A percentile compares a stretch with the other conserved stretches of the same genome.
Conservation (phyloP, 345 rosid species). For the Melaleuca alternifolia region DNA sequence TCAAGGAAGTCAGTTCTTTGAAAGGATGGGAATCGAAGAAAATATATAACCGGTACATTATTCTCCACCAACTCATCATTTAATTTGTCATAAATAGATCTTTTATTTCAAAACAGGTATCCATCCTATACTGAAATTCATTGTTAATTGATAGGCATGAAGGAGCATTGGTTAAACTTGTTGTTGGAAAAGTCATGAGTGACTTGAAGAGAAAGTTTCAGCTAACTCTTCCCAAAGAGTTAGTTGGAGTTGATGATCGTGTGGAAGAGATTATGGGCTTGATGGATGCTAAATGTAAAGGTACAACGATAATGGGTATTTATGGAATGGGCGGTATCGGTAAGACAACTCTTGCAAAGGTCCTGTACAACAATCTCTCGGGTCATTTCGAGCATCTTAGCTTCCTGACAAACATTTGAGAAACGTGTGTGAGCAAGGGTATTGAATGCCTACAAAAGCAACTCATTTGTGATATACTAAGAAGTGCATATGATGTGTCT, state of each 20-base stretch:
- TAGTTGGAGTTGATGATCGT: neutral
- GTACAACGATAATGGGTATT: neutral
- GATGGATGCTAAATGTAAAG: neutral
- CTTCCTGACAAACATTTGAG: neutral
- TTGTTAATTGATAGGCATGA: neutral
- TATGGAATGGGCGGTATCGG: neutral
- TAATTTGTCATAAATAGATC: neutral
- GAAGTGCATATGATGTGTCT: neutral
- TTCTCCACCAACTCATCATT: neutral
- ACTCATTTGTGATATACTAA: neutral
- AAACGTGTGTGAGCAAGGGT: fast-evolving
- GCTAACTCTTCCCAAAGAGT: neutral
- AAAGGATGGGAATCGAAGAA: neutral
- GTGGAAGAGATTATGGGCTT: neutral
- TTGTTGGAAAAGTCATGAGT: neutral
- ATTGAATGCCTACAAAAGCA: neutral
- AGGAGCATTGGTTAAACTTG: neutral
- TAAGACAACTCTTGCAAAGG: neutral
- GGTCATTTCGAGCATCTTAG: neutral
- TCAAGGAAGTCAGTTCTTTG: neutral
- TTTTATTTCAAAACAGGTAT: neutral
- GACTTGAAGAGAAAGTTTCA: neutral
- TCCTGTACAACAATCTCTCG: neutral
- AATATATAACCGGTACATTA: neutral
- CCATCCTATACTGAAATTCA: neutral